Evolutionary conservation across 2,329 filamentous ascomycete species (phyloP), one percentile per base, ranked within the genome.

Genomic region (Fusarium domesticum): DNA sequence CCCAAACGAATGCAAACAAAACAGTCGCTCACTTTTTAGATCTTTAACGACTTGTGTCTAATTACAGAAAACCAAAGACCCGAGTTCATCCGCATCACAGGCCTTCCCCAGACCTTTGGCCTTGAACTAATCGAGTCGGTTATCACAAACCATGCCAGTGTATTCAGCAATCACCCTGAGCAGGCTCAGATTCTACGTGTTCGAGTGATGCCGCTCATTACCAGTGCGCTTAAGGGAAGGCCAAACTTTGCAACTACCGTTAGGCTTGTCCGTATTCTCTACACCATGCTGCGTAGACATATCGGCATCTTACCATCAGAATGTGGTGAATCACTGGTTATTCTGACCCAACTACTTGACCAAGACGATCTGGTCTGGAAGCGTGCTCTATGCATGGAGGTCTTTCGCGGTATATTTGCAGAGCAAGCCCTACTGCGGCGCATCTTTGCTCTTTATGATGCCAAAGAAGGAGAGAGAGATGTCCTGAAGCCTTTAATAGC

Each of bases 71-170:
- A 87, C 25, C 86, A 93, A 57, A 83, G 84, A 32, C 84, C 91
- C 4, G 83, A 89, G 52, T 96, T 91, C 59, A 76, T 98, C 31
- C 83, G 83, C 23, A 87, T 93, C 58, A 83, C 87, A 11, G 81
- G 81, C 4, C 75, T 97, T 8, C 83, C 89, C 0, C 83, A 89
- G 57, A 85, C 87, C 1, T 93, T 95, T 57, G 88, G 90, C 6
- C 71, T 98, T 2, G 93, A 98, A 63, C 76, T 97, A 42, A 89
- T 98, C 57, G 91, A 96, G 67, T 92, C 89, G 1, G 83, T 96
- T 40, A 72, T 98, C 47, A 85, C 86, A 18, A 95, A 91, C 57
- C 89, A 96, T 70, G 80, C 84, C n/a, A 74, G 77, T 39, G 81
- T 95, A 19, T 93, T 97, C 64, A 73, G 83, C 15, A 74, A 76